Conservation (phyloP, 768 basidiomycete species). For the Serendipita sp. region DNA sequence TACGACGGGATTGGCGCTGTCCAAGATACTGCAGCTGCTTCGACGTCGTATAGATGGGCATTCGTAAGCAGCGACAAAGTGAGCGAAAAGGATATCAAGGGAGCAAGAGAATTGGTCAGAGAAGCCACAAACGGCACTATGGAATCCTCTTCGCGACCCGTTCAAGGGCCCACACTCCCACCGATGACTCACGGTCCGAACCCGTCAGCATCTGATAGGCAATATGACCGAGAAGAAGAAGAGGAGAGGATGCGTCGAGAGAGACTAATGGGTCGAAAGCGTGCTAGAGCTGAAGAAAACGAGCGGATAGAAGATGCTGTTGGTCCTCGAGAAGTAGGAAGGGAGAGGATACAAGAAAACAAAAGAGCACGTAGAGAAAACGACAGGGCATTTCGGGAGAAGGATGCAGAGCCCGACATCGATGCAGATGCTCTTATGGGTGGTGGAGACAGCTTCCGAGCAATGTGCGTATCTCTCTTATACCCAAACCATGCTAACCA, state of each 20-base stretch:
- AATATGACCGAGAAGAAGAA: constrained; percentile 47
- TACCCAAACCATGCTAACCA: background rate
- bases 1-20: constrained; percentile 48
- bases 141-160: constrained; percentile 21
- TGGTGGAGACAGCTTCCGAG: constrained; percentile 56
- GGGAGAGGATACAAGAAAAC: constrained; percentile 78
- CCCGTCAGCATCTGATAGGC: constrained; percentile 42
- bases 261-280: constrained; percentile 44
- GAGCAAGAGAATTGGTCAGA: constrained; percentile 42
- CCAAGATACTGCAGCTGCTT: constrained; percentile 31
- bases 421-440: constrained; percentile 71
- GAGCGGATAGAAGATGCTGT: constrained; percentile 62
- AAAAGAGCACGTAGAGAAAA: constrained; percentile 56
- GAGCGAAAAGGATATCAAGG: constrained; percentile 41
- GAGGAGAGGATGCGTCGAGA: constrained; percentile 38
- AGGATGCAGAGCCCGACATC: constrained; percentile 56
- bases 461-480: constrained; percentile 32
- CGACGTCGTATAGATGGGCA: constrained; percentile 79
- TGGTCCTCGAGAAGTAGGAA: constrained; percentile 64
- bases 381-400: constrained; percentile 55
- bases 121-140: constrained; percentile 25
- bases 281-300: constrained; percentile 46
- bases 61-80: constrained; percentile 54
- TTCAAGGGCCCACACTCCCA: constrained; percentile 55
- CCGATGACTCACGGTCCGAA: background rate